phyloP scores from a whole-genome alignment of 192 early-diverging fungal species.

The Backusella parvicylindrica region DNA sequence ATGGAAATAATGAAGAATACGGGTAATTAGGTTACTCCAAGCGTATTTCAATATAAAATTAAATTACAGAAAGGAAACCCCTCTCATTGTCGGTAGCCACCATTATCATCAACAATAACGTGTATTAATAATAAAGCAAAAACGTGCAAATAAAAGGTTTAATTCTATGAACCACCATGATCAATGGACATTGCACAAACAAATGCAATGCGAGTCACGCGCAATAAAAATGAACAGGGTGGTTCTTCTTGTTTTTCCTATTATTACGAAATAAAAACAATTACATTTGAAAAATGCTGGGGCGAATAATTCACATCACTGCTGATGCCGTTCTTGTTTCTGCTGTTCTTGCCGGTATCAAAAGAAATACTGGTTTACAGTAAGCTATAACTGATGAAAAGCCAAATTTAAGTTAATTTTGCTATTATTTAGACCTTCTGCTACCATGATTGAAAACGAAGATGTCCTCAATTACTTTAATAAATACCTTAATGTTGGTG shows the following conservation, averaged over 20 bases:
- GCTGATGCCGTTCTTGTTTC: conserved; percentile 59
- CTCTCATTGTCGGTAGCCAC: background rate
- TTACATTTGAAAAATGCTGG: conserved; percentile 32
- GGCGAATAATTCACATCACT: conserved; percentile 51
- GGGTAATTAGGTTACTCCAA: background rate
- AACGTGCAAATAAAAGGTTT: background rate
- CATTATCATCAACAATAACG: background rate
- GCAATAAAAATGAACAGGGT: background rate
- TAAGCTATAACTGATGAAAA: conserved; percentile 10
- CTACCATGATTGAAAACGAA: conserved; percentile 54
- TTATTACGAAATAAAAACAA: background rate
- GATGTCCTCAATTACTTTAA: conserved; percentile 50
- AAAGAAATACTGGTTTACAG: conserved; percentile 50
- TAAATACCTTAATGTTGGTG: conserved; percentile 53
- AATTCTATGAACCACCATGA: background rate
- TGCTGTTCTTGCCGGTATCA: conserved; percentile 59
- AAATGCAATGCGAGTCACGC: background rate
- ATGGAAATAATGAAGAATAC: background rate
- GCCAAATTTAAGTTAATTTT: background rate
- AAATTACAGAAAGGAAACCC: background rate
- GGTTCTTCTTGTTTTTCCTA: background rate
- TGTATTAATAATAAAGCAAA: background rate
- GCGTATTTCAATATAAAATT: background rate
- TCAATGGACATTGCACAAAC: background rate
- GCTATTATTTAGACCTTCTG: conserved; percentile 33